Conservation (phyloP, 257 asterid genomes). For the Solanum tarijense region DNA sequence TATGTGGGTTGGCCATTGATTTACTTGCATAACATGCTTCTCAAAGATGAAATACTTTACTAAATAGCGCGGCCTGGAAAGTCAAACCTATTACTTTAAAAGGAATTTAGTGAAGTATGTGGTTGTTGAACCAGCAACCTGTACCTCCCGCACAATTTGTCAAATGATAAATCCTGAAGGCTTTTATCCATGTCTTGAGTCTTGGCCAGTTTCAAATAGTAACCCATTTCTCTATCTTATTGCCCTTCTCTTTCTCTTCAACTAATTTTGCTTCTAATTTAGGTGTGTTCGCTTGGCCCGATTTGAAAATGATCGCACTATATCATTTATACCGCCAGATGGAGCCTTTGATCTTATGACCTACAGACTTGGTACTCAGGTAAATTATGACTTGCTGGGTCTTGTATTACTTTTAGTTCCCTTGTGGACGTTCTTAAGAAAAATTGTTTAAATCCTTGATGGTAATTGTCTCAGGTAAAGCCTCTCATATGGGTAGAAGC, state of each 20-base stretch:
- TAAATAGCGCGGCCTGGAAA: background rate
- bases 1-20: background rate
- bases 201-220: background rate
- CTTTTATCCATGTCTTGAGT: background rate
- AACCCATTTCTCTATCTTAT: background rate
- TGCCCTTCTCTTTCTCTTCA: background rate
- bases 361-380: conserved; percentile 98
- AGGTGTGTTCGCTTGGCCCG: conserved; percentile 99
- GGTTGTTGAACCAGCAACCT: background rate
- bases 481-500: conserved; percentile 98
- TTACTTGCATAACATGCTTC: background rate
- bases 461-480: conserved; percentile 61
- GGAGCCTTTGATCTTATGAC: conserved; percentile 99
- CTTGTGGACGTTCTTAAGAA: background rate
- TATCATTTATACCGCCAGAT: conserved; percentile 97
- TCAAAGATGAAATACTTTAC: background rate
- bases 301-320: conserved; percentile 92
- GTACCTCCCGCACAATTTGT: background rate
- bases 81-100: background rate
- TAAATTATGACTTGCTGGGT: conserved; percentile 7
- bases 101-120: background rate
- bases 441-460: background rate
- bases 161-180: background rate
- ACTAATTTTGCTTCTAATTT: conserved; percentile 12
- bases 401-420: background rate